Evolutionary conservation across 805 yeast genomes (phyloP).

Genomic region (Wickerhamomyces bovis): DNA sequence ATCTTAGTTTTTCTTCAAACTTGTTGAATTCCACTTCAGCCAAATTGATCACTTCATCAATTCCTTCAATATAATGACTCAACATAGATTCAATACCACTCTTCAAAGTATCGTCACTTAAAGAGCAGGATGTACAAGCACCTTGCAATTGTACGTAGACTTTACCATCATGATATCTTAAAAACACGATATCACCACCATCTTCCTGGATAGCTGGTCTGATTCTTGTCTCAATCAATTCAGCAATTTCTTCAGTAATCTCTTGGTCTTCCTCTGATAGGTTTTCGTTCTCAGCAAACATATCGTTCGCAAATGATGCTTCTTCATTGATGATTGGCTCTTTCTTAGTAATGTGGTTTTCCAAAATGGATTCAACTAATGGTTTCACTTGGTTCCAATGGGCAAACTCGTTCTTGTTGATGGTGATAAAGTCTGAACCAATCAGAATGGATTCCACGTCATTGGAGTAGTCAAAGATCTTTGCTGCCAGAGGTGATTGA

Average conservation of each 20-base stretch:
- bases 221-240: slow-evolving; percentile 86
- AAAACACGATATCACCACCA: slow-evolving; percentile 93
- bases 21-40: slow-evolving; percentile 26
- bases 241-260: slow-evolving; percentile 83
- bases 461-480: slow-evolving; percentile 43
- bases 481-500: slow-evolving; percentile 58
- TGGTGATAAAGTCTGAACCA: slow-evolving; percentile 68
- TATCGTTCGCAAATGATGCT: slow-evolving; percentile 1
- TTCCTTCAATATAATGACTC: slow-evolving; percentile 95
- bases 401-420: slow-evolving; percentile 58
- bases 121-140: slow-evolving; percentile 91
- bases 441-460: slow-evolving; percentile 70
- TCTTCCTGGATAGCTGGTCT: slow-evolving; percentile 98
- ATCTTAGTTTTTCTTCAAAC: slow-evolving; percentile 22
- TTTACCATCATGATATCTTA: slow-evolving; percentile 80
- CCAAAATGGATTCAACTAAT: slow-evolving; percentile 46
- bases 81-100: slow-evolving; percentile 97
- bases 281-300: slow-evolving; percentile 1
- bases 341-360: slow-evolving; percentile 27
- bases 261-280: slow-evolving; percentile 64
- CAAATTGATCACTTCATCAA: slow-evolving; percentile 56
- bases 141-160: slow-evolving; percentile 89
- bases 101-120: slow-evolving; percentile 86
- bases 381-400: slow-evolving; percentile 73
- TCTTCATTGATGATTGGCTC: slow-evolving; percentile 22